phyloP scores from a whole-genome alignment of 2,329 filamentous ascomycete genomes.

The Nothophaeocryptopus gaeumannii region DNA sequence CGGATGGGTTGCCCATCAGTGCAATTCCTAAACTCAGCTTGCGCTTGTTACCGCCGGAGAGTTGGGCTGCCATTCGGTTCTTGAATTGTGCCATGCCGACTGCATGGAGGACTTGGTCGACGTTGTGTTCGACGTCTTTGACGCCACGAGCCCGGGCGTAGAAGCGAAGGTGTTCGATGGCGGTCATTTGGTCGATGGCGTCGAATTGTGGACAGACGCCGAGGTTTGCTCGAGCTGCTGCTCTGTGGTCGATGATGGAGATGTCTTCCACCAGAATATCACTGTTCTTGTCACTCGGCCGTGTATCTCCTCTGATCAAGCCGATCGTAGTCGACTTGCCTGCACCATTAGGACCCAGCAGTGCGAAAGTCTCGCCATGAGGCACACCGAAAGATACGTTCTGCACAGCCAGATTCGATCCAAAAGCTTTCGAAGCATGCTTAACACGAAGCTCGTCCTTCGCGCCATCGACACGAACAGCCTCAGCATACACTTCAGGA shows the following conservation, averaged over 20 bases:
- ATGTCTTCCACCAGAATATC: constrained; percentile 77
- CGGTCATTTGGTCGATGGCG: constrained; percentile 88
- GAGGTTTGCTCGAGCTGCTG: constrained; percentile 69
- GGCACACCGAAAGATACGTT: constrained; percentile 77
- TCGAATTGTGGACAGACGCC: constrained; percentile 80
- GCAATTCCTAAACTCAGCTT: constrained; percentile 88
- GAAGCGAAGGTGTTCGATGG: constrained; percentile 79
- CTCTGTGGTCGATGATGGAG: constrained; percentile 69
- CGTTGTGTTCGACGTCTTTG: constrained; percentile 70
- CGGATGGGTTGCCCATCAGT: constrained; percentile 85
- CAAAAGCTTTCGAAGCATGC: constrained; percentile 77
- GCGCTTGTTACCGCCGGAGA: constrained; percentile 90
- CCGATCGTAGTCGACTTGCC: constrained; percentile 90
- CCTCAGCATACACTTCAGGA: constrained; percentile 63
- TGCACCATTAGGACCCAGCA: constrained; percentile 86
- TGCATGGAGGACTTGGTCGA: constrained; percentile 71
- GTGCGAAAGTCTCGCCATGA: constrained; percentile 78
- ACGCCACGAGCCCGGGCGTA: constrained; percentile 84
- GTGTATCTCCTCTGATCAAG: constrained; percentile 82
- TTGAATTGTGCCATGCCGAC: constrained; percentile 73
- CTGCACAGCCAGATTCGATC: constrained; percentile 74
- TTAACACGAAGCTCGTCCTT: constrained; percentile 73
- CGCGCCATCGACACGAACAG: constrained; percentile 59
- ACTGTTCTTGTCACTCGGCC: constrained; percentile 67
- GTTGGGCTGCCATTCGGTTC: constrained; percentile 70